Evolutionary conservation across 192 early-diverging fungal species (phyloP).

Genomic region (Backusella luteola): DNA sequence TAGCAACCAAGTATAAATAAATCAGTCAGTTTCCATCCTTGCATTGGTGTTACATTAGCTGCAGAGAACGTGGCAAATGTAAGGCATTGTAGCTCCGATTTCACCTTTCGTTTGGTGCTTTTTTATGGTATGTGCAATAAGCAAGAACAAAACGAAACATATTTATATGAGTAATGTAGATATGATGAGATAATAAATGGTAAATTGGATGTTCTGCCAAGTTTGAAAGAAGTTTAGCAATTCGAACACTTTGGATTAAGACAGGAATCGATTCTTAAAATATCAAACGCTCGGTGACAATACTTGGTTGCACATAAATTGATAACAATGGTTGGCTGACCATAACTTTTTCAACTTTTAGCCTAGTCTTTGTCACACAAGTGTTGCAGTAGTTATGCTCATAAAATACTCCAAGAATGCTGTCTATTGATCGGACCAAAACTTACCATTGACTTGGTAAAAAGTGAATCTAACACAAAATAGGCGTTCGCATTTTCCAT

Average conservation of each 20-base stretch:
- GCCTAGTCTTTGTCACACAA: background rate
- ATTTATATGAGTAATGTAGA: no score
- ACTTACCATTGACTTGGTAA: background rate
- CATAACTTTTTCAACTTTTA: background rate
- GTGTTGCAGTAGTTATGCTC: background rate
- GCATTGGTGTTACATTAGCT: conserved; percentile 9
- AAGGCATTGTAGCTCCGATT: background rate
- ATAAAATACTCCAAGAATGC: background rate
- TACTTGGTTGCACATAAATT: background rate
- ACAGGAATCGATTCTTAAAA: background rate
- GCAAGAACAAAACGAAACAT: background rate
- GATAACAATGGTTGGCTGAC: background rate
- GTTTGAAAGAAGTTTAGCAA: background rate
- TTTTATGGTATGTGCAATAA: background rate
- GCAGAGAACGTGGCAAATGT: conserved; percentile 15
- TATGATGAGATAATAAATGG: no score
- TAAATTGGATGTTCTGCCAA: background rate
- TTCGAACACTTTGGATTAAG: background rate
- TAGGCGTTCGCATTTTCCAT: background rate
- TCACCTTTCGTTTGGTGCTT: background rate
- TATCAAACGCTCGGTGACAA: background rate
- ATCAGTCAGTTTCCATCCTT: background rate
- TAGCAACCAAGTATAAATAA: background rate
- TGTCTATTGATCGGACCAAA: background rate
- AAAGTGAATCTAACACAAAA: background rate